A percentile compares a stretch with the other conserved stretches of the same genome.
These are phyloP conservation scores for Ceratorhiza oryzae-sativae DNA, from an alignment of 1,284 basidiomycete genomes.

Conservation along the genomic window DNA sequence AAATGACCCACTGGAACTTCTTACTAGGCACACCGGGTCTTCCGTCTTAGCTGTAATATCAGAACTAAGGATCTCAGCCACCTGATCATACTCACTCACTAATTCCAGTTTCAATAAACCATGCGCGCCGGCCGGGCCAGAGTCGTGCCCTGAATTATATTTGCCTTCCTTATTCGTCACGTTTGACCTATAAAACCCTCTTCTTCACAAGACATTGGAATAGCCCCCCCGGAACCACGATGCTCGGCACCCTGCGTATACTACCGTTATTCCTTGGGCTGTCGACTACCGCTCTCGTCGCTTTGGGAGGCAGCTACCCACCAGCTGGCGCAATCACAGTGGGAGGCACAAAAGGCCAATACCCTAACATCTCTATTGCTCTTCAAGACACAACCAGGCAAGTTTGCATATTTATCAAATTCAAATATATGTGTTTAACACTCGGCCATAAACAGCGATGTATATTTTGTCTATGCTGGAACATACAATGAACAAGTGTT, in stretches of 20 bases:
- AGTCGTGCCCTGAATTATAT: not conserved
- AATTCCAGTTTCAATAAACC: not conserved
- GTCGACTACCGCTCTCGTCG: constrained; percentile 1
- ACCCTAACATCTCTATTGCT: constrained; percentile 31
- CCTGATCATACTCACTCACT: not conserved
- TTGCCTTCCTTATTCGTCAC: not conserved
- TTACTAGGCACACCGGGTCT: not conserved
- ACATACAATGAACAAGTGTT: constrained; percentile 42
- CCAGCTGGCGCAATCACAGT: constrained; percentile 24
- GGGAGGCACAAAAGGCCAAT: constrained; percentile 27
- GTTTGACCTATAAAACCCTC: not conserved
- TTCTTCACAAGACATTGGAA: too few relatives aligned
- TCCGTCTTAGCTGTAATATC: not conserved
- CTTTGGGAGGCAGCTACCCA: constrained; percentile 21
- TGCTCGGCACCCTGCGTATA: not conserved
- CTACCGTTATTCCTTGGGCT: not conserved
- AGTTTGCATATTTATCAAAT: not conserved
- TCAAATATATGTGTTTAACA: not conserved
- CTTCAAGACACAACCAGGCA: constrained; percentile 25
- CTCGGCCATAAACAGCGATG: constrained; percentile 19
- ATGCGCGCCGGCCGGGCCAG: constrained; percentile 15
- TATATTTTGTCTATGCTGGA: constrained; percentile 43
- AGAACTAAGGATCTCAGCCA: not conserved
- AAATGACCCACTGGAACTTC: not conserved
- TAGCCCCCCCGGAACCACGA: too few relatives aligned